These are phyloP conservation scores for Pezizomycotina sp. DNA, from an alignment of 2,329 filamentous ascomycete species.

Conservation along the genomic window DNA sequence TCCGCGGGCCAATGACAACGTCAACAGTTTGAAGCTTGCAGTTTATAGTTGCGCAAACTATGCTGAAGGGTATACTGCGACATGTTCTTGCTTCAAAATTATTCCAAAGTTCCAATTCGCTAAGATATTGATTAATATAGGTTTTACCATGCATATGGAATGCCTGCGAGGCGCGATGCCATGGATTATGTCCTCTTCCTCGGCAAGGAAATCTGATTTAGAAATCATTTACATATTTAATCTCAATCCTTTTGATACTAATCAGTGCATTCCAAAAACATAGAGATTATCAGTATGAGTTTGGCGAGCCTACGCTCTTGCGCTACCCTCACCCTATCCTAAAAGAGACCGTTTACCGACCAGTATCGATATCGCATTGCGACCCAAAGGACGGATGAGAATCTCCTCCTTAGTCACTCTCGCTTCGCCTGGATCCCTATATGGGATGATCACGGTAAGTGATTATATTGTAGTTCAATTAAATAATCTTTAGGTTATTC, in stretches of 20 bases:
- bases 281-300: conserved; percentile 50
- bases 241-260: conserved; percentile 7
- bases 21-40: conserved; percentile 26
- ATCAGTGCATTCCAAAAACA: conserved; percentile 7
- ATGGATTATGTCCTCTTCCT: conserved; percentile 33
- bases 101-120: conserved; percentile 5
- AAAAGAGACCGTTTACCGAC: conserved; percentile 27
- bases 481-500: conserved; percentile 11
- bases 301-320: conserved; percentile 30
- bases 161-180: conserved; percentile 32
- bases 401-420: conserved; percentile 31
- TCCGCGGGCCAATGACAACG: conserved; percentile 25
- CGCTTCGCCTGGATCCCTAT: conserved; percentile 34
- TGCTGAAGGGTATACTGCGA: conserved; percentile 20
- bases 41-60: conserved; percentile 29
- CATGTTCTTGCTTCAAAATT: neutral
- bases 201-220: conserved; percentile 15
- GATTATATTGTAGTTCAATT: too few relatives aligned
- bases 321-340: conserved; percentile 26
- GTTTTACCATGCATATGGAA: conserved; percentile 37
- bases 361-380: conserved; percentile 33
- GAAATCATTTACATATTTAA: conserved; percentile 23
- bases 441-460: conserved; percentile 32
- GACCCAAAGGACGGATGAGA: conserved; percentile 29
- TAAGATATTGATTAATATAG: conserved; percentile 27